phyloP scores from a whole-genome alignment of 1,284 basidiomycete species.

The Kwoniella shivajii region DNA sequence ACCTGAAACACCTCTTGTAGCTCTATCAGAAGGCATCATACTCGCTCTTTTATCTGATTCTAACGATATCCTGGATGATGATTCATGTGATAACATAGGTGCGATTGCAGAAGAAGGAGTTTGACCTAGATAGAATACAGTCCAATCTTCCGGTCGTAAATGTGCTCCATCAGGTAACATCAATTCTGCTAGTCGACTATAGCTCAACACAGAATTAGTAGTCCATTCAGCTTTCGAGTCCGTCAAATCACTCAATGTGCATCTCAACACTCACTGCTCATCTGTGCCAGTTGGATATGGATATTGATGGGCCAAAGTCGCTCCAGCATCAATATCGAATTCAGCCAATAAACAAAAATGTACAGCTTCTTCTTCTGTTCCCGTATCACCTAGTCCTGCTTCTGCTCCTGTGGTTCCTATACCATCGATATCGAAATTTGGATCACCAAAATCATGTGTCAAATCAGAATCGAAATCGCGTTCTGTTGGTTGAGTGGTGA shows the following conservation, averaged over 20 bases:
- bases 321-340: conserved; percentile 91
- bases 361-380: conserved; percentile 65
- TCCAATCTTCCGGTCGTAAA: conserved; percentile 93
- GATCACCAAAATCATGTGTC: conserved; percentile 8
- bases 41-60: conserved; percentile 29
- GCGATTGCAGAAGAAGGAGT: conserved; percentile 81
- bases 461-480: conserved; percentile 26
- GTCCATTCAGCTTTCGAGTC: no score
- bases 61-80: conserved; percentile 18
- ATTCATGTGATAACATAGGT: conserved; percentile 65
- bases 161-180: conserved; percentile 99
- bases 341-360: conserved; percentile 91
- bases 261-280: conserved; percentile 78
- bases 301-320: conserved; percentile 88
- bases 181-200: conserved; percentile 86
- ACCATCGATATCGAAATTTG: conserved; percentile 4
- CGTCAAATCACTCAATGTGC: no score
- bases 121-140: conserved; percentile 96
- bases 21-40: conserved; percentile 24
- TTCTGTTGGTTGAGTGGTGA: conserved; percentile 18
- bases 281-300: conserved; percentile 88
- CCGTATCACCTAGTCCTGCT: conserved; percentile 6
- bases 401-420: background rate
- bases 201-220: background rate
- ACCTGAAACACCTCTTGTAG: conserved; percentile 39